Conservation (phyloP, 768 basidiomycete species). For the Amanita jacksonii region DNA sequence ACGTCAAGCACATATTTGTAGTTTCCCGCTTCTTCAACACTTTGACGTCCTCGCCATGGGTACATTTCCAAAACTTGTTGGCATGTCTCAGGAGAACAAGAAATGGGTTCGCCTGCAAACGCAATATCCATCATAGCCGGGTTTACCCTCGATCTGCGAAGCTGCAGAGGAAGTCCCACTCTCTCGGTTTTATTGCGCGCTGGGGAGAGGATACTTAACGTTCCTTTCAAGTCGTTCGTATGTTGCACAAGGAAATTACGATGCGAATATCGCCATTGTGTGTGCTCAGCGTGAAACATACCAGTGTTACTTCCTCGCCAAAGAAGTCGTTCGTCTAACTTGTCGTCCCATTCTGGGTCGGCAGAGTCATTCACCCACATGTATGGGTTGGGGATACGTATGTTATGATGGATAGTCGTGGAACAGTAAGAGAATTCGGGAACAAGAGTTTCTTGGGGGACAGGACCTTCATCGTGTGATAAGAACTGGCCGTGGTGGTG, state of each 20-base stretch:
- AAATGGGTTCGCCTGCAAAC: slow-evolving; percentile 35
- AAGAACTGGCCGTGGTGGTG: slow-evolving; percentile 46
- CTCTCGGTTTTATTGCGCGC: slow-evolving; percentile 16
- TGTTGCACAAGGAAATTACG: slow-evolving; percentile 36
- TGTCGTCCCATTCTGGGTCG: slow-evolving; percentile 58
- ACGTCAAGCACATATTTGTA: slow-evolving; percentile 58
- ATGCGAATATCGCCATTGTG: slow-evolving; percentile 43
- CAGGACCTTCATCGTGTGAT: slow-evolving; percentile 36
- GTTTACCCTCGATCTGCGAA: slow-evolving; percentile 33
- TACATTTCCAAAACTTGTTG: slow-evolving; percentile 33
- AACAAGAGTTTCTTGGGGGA: slow-evolving; percentile 29
- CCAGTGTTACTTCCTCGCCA: slow-evolving; percentile 78
- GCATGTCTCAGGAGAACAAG: slow-evolving; percentile 37
- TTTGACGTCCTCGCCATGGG: slow-evolving; percentile 38
- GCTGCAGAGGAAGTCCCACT: slow-evolving; percentile 24
- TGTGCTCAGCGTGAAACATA: slow-evolving; percentile 29
- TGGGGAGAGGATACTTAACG: slow-evolving; percentile 28
- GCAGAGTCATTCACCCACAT: slow-evolving; percentile 38
- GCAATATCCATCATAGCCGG: slow-evolving; percentile 54
- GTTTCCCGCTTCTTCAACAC: slow-evolving; percentile 36
- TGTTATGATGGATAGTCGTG: slow-evolving; percentile 44
- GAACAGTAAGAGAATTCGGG: slow-evolving; percentile 47
- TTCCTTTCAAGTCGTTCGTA: slow-evolving; percentile 32
- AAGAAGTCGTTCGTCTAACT: slow-evolving; percentile 47
- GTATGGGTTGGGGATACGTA: slow-evolving; percentile 39